These are phyloP conservation scores for Chlorella sorokiniana DNA, from an alignment of 139 green algal species.

Conservation along the genomic window DNA sequence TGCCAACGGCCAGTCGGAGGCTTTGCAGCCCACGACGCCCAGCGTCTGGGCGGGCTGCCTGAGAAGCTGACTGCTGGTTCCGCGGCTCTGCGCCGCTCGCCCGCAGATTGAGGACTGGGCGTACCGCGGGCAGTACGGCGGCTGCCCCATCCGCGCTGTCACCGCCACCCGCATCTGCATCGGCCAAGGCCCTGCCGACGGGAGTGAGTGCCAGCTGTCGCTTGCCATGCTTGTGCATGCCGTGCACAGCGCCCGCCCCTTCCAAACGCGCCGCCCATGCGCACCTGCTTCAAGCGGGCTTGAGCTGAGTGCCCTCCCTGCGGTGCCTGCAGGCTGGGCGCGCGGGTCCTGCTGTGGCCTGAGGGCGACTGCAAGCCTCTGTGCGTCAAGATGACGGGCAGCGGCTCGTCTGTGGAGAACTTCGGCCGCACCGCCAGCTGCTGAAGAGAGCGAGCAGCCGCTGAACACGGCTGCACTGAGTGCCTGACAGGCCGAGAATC, in stretches of 20 bases:
- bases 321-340: neutral
- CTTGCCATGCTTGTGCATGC: neutral
- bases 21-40: neutral
- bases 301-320: neutral
- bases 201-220: neutral
- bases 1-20: too few species aligned
- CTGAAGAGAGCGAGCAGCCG: neutral
- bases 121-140: neutral
- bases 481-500: too few species aligned
- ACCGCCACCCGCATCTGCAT: neutral
- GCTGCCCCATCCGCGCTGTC: neutral
- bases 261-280: neutral
- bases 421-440: neutral
- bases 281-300: neutral
- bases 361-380: neutral
- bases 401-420: neutral
- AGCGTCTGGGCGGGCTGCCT: too few species aligned
- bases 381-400: neutral
- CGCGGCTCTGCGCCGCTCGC: neutral
- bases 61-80: too few species aligned
- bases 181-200: neutral
- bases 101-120: neutral
- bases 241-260: neutral
- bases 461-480: neutral
- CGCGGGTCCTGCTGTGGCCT: neutral